Base-by-base conservation (phyloP, 192 early-diverging fungal genomes). In the Backusella westeae region DNA sequence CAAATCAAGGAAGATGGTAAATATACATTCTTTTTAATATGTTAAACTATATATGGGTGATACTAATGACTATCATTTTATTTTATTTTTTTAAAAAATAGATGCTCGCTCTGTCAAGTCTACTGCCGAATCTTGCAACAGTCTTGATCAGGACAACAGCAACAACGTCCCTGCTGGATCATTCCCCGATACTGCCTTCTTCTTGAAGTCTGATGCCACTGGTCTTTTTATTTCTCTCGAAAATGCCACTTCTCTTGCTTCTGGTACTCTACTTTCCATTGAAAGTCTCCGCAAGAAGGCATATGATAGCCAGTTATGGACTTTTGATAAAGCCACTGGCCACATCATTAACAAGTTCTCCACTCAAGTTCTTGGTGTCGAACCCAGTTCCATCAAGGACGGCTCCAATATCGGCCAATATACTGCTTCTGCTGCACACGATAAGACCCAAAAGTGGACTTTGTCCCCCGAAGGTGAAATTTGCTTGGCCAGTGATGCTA, bases 281-380 rank as follows among this genome's bases (percentile, higher is more conserved):
- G 73, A 79, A 7, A 15, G 26, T 14, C 46, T 81, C n/a, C 71
- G 75, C 7, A 74, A 76, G 19, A 49, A 41, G 10, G 71, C 71
- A 38, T 81, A 81, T 69, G 76, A 76, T 68, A 77, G 71, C 38
- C 80, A 81, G 34, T 21, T 81, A 2, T 77, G 80, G 80, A 70
- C 75, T 2, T 76, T 46, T 36, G 73, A 79, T 53, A 38, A 15
- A 21, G 34, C 46, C 26, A 71, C 78, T 21, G 39, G 52, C 23
- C 66, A 46, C 12, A 59, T 81, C 17, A 67, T 70, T 19, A 81
- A 81, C 52, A 74, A 69, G 34, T 71, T 67, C 26, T 77, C 75
- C 14, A 71, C 66, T 7, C 67, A 77, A 34, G 75, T 77, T 8
- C 71, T 81, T 39, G 56, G 53, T 15, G 59, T 77, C 0, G 75